A percentile compares a stretch with the other conserved stretches of the same genome.
phyloP scores from a whole-genome alignment of 2,329 filamentous ascomycete genomes.

The Phialophora tarda region DNA sequence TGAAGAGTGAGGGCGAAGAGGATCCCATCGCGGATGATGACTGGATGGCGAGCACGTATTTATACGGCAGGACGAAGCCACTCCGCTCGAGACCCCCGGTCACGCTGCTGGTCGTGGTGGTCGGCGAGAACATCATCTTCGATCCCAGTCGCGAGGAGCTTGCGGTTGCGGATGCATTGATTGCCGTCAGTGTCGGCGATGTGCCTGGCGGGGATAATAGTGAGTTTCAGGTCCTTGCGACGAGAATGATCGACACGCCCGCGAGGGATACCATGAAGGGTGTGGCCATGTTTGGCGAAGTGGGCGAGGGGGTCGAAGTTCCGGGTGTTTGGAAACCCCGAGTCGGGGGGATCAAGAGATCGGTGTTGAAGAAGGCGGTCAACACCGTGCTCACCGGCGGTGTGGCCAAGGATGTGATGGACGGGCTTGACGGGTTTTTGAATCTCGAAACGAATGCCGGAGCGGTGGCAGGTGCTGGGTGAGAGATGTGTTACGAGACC shows the following conservation, averaged over 20 bases:
- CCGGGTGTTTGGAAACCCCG: conserved; percentile 83
- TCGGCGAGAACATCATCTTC: conserved; percentile 89
- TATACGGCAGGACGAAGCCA: conserved; percentile 66
- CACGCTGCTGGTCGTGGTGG: conserved; percentile 85
- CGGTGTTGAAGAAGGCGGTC: conserved; percentile 74
- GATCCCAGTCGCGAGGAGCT: conserved; percentile 91
- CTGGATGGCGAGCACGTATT: conserved; percentile 80
- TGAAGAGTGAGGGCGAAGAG: conserved; percentile 90
- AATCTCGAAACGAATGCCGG: conserved; percentile 16
- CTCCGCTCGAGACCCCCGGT: conserved; percentile 68
- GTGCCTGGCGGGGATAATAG: conserved; percentile 32
- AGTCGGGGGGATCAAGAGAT: conserved; percentile 79
- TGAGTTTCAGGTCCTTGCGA: conserved; percentile 65
- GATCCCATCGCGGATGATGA: conserved; percentile 98
- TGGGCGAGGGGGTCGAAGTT: conserved; percentile 64
- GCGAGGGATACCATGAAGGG: conserved; percentile 74
- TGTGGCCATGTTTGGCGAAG: conserved; percentile 55
- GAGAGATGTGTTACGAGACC: not conserved
- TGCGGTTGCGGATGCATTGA: conserved; percentile 84
- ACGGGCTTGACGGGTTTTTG: conserved; percentile 73
- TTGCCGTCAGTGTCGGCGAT: conserved; percentile 77
- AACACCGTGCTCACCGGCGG: conserved; percentile 76
- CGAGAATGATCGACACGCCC: conserved; percentile 76
- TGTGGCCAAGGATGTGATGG: conserved; percentile 83
- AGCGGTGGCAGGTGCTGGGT: not conserved